These are phyloP conservation scores for Mortierella alpina DNA, from an alignment of 192 early-diverging fungal genomes.

Conservation along the genomic window DNA sequence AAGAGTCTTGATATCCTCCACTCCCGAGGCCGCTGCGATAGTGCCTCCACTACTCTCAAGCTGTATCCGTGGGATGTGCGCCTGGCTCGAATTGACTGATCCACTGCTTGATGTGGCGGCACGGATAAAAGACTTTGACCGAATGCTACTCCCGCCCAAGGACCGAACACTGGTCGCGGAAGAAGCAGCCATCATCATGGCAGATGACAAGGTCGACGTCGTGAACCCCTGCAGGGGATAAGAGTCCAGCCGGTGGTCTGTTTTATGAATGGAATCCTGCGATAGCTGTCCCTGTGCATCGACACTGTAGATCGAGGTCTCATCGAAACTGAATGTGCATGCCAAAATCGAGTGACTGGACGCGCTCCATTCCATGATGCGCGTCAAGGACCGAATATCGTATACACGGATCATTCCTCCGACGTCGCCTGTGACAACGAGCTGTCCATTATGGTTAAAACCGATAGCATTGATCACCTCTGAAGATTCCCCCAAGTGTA, in stretches of 20 bases:
- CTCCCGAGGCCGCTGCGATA: not conserved
- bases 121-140: constrained; percentile 43
- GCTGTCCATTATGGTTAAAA: constrained; percentile 73
- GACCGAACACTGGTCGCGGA: constrained; percentile 44
- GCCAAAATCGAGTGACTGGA: constrained; percentile 53
- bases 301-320: constrained; percentile 66
- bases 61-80: constrained; percentile 38
- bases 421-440: constrained; percentile 66
- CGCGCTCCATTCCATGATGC: constrained; percentile 69
- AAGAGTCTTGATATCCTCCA: not conserved
- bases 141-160: constrained; percentile 34
- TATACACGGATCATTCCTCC: constrained; percentile 64
- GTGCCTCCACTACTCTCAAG: constrained; percentile 29
- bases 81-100: not conserved
- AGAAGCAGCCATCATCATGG: constrained; percentile 26
- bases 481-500: constrained; percentile 6
- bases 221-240: constrained; percentile 60
- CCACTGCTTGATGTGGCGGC: constrained; percentile 14
- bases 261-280: constrained; percentile 68
- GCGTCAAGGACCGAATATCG: constrained; percentile 63
- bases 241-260: constrained; percentile 51
- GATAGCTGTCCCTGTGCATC: constrained; percentile 51
- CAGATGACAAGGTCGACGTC: constrained; percentile 31
- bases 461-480: constrained; percentile 63
- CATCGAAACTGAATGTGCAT: constrained; percentile 73